These are phyloP conservation scores for Ganoderma sinense DNA, from an alignment of 1,284 basidiomycete species.

Conservation along the genomic window DNA sequence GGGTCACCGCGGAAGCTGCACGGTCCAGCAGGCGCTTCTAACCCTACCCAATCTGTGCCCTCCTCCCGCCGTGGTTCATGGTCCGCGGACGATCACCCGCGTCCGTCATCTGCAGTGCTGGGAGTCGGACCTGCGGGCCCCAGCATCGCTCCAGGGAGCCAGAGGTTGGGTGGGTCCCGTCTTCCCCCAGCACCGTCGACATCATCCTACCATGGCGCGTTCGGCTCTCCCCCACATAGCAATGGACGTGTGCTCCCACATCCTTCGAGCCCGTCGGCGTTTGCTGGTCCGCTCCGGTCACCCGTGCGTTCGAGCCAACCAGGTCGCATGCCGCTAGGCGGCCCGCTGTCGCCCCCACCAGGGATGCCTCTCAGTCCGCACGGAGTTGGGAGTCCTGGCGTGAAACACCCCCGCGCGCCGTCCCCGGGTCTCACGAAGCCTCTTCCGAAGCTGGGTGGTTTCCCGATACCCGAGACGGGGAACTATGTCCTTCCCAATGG, in stretches of 20 bases:
- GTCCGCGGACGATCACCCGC: constrained; percentile 28
- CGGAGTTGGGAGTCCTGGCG: constrained; percentile 24
- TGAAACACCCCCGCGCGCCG: constrained; percentile 21
- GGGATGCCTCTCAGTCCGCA: constrained; percentile 24
- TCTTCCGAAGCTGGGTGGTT: constrained; percentile 21
- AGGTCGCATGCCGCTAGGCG: constrained; percentile 24
- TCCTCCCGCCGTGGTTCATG: constrained; percentile 44
- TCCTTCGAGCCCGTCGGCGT: constrained; percentile 19
- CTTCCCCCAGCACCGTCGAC: constrained; percentile 22
- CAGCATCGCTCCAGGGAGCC: constrained; percentile 11
- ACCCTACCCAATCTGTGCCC: constrained; percentile 29
- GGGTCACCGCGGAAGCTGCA: constrained; percentile 32
- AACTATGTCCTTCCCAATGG: constrained; percentile 20
- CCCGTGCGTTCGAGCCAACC: constrained; percentile 18
- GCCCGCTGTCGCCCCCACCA: constrained; percentile 26
- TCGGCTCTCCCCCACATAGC: constrained; percentile 26
- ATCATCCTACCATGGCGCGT: constrained; percentile 22
- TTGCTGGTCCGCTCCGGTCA: constrained; percentile 28
- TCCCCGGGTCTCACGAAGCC: constrained; percentile 28
- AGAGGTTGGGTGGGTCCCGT: constrained; percentile 24
- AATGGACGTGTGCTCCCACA: constrained; percentile 24
- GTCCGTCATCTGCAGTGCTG: constrained; percentile 33
- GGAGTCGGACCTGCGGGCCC: constrained; percentile 16
- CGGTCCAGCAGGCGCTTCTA: constrained; percentile 28
- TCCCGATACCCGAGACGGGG: constrained; percentile 25